Percentiles rank a stretch among this genome's conserved stretches.
These are phyloP conservation scores for Fusarium sp. DNA, from an alignment of 2,329 filamentous ascomycete species.

Conservation along the genomic window DNA sequence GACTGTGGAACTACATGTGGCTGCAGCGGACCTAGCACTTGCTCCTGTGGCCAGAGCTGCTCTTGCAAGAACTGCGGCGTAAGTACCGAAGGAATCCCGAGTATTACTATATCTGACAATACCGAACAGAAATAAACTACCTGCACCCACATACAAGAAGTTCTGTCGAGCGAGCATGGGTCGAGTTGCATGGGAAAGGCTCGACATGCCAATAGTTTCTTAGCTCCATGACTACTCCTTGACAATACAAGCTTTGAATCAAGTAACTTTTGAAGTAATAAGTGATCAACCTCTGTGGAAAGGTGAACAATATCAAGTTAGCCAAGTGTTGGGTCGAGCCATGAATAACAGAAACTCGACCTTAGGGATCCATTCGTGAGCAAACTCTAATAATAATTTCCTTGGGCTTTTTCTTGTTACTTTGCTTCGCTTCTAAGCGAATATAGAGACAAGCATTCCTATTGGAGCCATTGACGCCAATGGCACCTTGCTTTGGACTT, in stretches of 20 bases:
- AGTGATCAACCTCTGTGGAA: background rate
- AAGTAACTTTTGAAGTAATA: accelerated
- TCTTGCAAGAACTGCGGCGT: conserved; percentile 27
- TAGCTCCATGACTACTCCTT: accelerated
- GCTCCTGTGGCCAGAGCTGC: conserved; percentile 12
- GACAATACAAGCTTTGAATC: accelerated
- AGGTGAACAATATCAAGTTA: accelerated
- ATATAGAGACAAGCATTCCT: accelerated
- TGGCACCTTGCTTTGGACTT: no score
- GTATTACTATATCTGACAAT: accelerated
- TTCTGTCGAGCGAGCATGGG: accelerated
- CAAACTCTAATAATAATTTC: background rate
- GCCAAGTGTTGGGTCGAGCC: background rate
- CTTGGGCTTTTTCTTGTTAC: no score
- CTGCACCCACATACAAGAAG: accelerated
- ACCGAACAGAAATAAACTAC: background rate
- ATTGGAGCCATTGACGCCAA: background rate
- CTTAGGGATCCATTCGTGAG: no score
- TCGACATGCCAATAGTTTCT: background rate
- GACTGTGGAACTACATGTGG: conserved; percentile 19
- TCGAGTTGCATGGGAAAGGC: no score
- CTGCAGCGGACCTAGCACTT: conserved; percentile 3
- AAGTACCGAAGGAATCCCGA: accelerated
- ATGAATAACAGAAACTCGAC: background rate
- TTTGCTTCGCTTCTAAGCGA: background rate